Conservation (phyloP, 225 moss, liverwort and hornwort species). For the Polytrichum formosum region DNA sequence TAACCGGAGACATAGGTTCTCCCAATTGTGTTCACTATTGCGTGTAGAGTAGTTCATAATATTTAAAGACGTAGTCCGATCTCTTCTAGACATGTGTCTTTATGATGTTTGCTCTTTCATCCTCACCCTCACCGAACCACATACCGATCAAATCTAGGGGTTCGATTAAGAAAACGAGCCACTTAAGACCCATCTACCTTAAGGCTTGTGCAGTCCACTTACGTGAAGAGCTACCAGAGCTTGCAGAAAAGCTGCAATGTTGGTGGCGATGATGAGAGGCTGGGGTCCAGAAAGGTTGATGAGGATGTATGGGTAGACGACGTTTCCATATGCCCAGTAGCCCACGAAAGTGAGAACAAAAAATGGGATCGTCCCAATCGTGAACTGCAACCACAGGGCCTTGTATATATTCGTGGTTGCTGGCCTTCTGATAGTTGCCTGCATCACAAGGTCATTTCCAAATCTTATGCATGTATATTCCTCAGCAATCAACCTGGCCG, state of each 20-base stretch:
- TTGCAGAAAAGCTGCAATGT: slow-evolving; percentile 39
- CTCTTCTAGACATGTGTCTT: too few species aligned
- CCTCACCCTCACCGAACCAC: too few species aligned
- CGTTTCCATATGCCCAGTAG: slow-evolving; percentile 56
- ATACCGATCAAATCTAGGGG: too few species aligned
- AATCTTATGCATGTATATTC: too few species aligned
- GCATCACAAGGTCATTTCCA: neutral
- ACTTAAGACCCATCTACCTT: too few species aligned
- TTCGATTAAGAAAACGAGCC: too few species aligned
- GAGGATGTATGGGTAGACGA: slow-evolving; percentile 33
- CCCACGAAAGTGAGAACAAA: slow-evolving; percentile 38
- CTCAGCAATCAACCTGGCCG: too few species aligned
- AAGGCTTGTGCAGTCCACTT: slow-evolving; percentile 10
- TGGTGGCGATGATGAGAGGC: slow-evolving; percentile 30
- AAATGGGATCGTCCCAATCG: slow-evolving; percentile 23
- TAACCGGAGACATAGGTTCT: too few species aligned
- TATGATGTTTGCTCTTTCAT: too few species aligned
- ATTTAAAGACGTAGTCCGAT: too few species aligned
- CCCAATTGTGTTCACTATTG: too few species aligned
- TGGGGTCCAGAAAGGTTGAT: slow-evolving; percentile 44
- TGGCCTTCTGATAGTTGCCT: slow-evolving; percentile 52
- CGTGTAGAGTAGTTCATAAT: too few species aligned
- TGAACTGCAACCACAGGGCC: slow-evolving; percentile 37
- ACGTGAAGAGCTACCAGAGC: slow-evolving; percentile 50
- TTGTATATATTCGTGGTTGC: slow-evolving; percentile 32